Evolutionary conservation across 768 basidiomycete genomes (phyloP).

Genomic region (Suillus subluteus): DNA sequence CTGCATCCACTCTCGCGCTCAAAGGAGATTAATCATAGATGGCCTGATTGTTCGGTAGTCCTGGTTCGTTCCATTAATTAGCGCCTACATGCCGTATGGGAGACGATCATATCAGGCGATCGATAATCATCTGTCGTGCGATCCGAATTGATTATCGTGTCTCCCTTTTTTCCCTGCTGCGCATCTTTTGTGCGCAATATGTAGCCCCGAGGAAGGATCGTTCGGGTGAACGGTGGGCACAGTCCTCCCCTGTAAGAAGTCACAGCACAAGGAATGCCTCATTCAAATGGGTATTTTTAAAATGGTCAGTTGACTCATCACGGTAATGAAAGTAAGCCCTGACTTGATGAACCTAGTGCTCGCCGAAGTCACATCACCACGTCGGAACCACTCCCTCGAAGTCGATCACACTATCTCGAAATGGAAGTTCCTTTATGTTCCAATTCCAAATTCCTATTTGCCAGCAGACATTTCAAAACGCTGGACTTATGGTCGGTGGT

Average conservation of each 20-base stretch:
- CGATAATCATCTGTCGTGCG: not conserved
- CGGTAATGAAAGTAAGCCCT: not conserved
- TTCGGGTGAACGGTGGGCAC: not conserved
- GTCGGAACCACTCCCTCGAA: not conserved
- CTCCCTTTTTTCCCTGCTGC: not conserved
- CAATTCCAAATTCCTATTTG: not conserved
- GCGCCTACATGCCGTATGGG: not conserved
- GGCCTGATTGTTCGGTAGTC: not conserved
- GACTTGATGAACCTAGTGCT: not conserved
- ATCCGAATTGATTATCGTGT: not conserved
- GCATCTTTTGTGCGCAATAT: not conserved
- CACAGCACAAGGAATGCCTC: not conserved
- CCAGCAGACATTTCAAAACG: not conserved
- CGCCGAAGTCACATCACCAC: not conserved
- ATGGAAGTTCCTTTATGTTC: conserved; percentile 3
- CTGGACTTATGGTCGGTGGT: not conserved
- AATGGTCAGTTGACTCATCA: not conserved
- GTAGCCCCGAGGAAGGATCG: not conserved
- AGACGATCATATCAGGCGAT: not conserved
- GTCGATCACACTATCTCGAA: not conserved
- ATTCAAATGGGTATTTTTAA: not conserved
- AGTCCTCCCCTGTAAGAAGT: not conserved
- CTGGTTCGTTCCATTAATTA: not conserved
- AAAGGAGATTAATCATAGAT: conserved; percentile 2
- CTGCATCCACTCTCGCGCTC: not conserved